phyloP scores from a whole-genome alignment of 306 rosid species.

The Biancaea sappan region DNA sequence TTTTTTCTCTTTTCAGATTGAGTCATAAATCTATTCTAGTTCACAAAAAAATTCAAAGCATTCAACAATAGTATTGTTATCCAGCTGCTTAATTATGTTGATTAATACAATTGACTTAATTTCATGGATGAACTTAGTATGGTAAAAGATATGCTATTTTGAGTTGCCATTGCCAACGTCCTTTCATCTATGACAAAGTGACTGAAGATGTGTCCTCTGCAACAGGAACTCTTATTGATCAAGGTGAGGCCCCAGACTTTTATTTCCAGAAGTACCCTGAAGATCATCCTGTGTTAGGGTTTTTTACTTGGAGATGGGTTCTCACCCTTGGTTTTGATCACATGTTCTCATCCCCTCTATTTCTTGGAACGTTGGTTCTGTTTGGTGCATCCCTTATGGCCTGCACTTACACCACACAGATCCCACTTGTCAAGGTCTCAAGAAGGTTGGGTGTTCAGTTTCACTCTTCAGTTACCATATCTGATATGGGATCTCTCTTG shows the following conservation, averaged over 20 bases:
- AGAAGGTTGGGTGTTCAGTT: slow-evolving; percentile 63
- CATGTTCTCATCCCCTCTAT: slow-evolving; percentile 81
- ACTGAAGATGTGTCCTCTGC: slow-evolving; percentile 31
- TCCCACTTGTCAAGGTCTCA: slow-evolving; percentile 87
- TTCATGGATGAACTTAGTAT: slow-evolving; percentile 13
- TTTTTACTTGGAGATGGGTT: slow-evolving; percentile 96
- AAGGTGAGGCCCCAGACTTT: slow-evolving; percentile 82
- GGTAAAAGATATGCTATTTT: slow-evolving; percentile 31
- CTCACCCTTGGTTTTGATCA: slow-evolving; percentile 93
- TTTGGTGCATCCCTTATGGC: slow-evolving; percentile 90
- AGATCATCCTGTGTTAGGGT: slow-evolving; percentile 77
- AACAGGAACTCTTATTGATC: slow-evolving; percentile 87
- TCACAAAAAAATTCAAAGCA: too few relatives aligned
- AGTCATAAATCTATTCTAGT: too few relatives aligned
- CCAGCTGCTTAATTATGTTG: too few relatives aligned
- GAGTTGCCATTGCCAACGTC: slow-evolving; percentile 14
- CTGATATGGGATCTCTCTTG: slow-evolving; percentile 16
- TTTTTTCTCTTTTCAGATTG: too few relatives aligned
- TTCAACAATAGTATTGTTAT: too few relatives aligned
- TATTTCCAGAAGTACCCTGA: slow-evolving; percentile 85
- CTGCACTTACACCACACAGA: slow-evolving; percentile 93
- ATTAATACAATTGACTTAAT: too few relatives aligned
- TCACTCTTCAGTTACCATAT: slow-evolving; percentile 17
- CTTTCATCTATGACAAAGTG: slow-evolving; percentile 18
- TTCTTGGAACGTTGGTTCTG: slow-evolving; percentile 71